Evolutionary conservation across 2,329 filamentous ascomycete species (phyloP), one percentile per base, ranked within the genome.

Genomic region (Epichloe hybrida): DNA sequence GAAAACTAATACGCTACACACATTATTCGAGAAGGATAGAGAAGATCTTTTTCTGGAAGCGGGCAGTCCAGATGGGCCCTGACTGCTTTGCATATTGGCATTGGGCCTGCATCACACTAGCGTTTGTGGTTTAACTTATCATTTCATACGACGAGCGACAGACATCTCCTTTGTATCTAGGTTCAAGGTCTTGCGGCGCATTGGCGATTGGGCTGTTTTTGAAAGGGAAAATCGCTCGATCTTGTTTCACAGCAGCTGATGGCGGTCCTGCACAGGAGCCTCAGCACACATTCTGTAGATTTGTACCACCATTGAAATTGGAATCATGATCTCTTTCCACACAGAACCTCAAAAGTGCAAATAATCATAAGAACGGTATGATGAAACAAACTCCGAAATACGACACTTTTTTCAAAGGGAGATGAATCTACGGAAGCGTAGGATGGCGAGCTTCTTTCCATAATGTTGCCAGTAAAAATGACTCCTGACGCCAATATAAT

Each of bases 401-500:
- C 3, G 3, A 31, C 27, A 31, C 17, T 9, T 31, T 11, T 11
- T 31, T 31, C 27, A 11, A 31, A 11, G 27, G 9, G 3, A 0
- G 27, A 9, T 31, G 0, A 31, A 3, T 31, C 4, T 1, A 31
- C 27, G 27, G 27, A 4, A 3, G 27, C 9, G 9, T 11, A 11
- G 27, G 8, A 31, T 31, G 27, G 27, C 27, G 27, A 31, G 27
- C 15, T 38, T n/a, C 36, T 38, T 38, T 50, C 60, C 61, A 54
- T 58, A 53, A 55, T 64, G 55, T 55, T 63, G 61, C 61, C 62
- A 64, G 62, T 56, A 64, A 64, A 55, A 63, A 61, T 57, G 58
- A 62, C 61, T 59, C 66, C 65, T 56, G 62, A 69, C 69, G 69
- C 70, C 68, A 48, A 59, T 69, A 62, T 68, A 66, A 72, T 72